A percentile compares a stretch with the other conserved stretches of the same genome.
phyloP scores from a whole-genome alignment of 2,329 filamentous ascomycete genomes.

The Stagonosporopsis rhizophila region DNA sequence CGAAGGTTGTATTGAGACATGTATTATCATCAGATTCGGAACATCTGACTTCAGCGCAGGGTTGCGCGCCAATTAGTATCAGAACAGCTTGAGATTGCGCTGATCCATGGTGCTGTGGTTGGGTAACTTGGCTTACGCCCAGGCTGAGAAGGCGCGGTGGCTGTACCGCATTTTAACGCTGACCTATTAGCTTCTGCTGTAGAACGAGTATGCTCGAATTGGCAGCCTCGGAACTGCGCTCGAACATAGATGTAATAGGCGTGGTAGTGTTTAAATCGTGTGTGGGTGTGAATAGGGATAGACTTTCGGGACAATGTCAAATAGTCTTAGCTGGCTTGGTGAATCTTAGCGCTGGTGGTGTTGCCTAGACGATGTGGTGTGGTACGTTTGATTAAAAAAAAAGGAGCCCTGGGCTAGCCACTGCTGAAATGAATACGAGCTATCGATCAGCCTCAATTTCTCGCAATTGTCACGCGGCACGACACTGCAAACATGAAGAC shows the following conservation, averaged over 20 bases:
- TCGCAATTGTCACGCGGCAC: neutral
- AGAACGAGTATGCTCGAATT: neutral
- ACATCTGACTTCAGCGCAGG: too few species aligned
- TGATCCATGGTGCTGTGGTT: too few species aligned
- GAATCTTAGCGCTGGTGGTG: neutral
- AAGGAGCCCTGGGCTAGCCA: neutral
- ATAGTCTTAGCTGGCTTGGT: neutral
- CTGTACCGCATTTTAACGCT: neutral
- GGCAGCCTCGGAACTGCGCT: neutral
- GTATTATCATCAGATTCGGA: too few species aligned
- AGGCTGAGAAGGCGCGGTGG: too few species aligned
- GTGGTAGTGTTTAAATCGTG: neutral
- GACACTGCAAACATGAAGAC: neutral
- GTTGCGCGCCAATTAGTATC: too few species aligned
- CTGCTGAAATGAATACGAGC: constrained; percentile 1
- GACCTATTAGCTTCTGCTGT: neutral
- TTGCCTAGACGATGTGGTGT: neutral
- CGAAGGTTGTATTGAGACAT: too few species aligned
- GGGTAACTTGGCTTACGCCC: too few species aligned
- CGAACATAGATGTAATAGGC: neutral
- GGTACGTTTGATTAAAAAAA: constrained; percentile 20
- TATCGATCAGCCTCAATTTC: neutral
- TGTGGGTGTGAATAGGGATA: neutral
- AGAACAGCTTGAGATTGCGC: too few species aligned
- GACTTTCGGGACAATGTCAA: constrained; percentile 6